Evolutionary conservation across 305 asterid genomes (phyloP), one percentile per base, ranked within the genome.

Genomic region (Fraxinus ornus): DNA sequence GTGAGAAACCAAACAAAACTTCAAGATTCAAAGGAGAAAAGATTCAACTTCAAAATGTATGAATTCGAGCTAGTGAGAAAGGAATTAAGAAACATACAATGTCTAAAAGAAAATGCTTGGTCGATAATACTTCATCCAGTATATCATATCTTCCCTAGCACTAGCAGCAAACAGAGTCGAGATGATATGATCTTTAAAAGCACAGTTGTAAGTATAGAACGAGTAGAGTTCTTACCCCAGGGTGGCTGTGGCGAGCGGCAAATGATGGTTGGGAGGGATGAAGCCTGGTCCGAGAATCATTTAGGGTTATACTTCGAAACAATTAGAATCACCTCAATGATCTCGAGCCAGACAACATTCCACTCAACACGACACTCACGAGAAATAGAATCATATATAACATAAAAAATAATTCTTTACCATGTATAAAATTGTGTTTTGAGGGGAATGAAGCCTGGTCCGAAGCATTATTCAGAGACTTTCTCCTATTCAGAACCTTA

Each of bases 391-490:
- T 35, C 72, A 13, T 15, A 19, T 19, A 10, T 17, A 35, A 15
- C n/a, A 39, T 35, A 3, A 24, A 22, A 7, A 39, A n/a, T 26
- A 21, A 37, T 6, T 13, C 26, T 12, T 44, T 39, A 0, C 17
- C 49, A 9, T 73, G 35, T 71, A 30, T 19, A 35, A 49, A 30
- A 44, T 15, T 13, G 26, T 37, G 83, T 84, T 70, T 91, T 91
- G 95, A 88, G 93, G 91, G 95, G 93, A 91, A 91, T 91, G 95
- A 89, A 89, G 93, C 95, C 93, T 91, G 92, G 92, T 90, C 92
- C 93, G 92, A 88, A 89, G 85, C 89, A 78, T 86, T 85, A 3
- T 24, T 82, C 82, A 44, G 74, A 87, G 85, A 32, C 35, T 21
- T 33, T 70, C 13, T 24, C 78, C 7, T 28, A 17, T 21, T 17